Base-by-base conservation (phyloP, 257 asterid genomes). In the Solanum pennellii region DNA sequence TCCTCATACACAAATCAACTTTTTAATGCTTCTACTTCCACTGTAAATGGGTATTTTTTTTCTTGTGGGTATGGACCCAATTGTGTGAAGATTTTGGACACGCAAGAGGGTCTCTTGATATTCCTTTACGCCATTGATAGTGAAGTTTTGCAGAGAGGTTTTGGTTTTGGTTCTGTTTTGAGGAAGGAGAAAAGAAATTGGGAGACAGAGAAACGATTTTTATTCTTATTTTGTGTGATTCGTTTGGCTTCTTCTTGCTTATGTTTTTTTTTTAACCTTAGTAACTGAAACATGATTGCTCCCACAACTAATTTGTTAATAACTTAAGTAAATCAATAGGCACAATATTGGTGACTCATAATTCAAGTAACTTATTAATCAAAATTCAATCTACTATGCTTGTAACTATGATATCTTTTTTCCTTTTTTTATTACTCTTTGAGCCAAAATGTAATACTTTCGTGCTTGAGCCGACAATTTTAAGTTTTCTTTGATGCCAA, bases 121-220 rank as follows among this genome's bases (percentile, higher is more conserved):
- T 71, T 83, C 82, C 88, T 88, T 92, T 93, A 95, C 95, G 94
- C 96, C 97, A 95, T 91, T 91, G 93, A 90, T 88, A 89, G 88
- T 75, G 90, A 90, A 89, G 88, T 77, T 91, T 87, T 89, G 89
- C 90, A 82, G 90, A 80, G 29, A 49, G 65, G 74, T 52, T 85
- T 21, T 33, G 75, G 59, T 77, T 82, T 83, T 80, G 35, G 35
- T 33, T 33, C 35, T 33, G 75, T 45, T 60, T 66, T 72, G 23
- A 87, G 89, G 35, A 33, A 33, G 35, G 35, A 33, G 35, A 33
- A 33, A 41, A 83, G 39, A 86, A 65, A 45, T 33, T 82, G 11
- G 72, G 47, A 56, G 41, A 56, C 12, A 66, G 21, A 74, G 41
- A 47, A 84, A 15, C 29, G n/a, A 27, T 31, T 45, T 9, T 42